Conservation (phyloP, 2,329 filamentous ascomycete species). For the Trichoderma pleuroti region DNA sequence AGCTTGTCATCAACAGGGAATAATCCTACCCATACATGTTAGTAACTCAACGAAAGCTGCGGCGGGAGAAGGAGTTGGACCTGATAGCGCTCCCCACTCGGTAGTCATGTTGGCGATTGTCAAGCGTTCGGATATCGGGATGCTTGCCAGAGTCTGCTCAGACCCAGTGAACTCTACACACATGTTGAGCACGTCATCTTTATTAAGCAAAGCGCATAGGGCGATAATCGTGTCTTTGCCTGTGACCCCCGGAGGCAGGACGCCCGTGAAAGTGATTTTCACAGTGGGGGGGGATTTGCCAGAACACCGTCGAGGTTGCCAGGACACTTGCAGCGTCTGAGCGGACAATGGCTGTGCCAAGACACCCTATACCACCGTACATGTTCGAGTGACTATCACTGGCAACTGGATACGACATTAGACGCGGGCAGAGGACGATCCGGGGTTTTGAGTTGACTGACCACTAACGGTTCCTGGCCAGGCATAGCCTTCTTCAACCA, state of each 20-base stretch:
- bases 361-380: slow-evolving; percentile 73
- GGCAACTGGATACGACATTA: slow-evolving; percentile 53
- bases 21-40: slow-evolving; percentile 16
- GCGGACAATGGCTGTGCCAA: slow-evolving; percentile 79
- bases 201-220: slow-evolving; percentile 76
- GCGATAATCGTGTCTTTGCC: slow-evolving; percentile 95
- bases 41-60: slow-evolving; percentile 14
- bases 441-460: neutral
- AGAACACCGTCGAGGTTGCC: slow-evolving; percentile 82
- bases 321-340: slow-evolving; percentile 86
- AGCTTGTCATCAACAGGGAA: slow-evolving; percentile 79
- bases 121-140: slow-evolving; percentile 69
- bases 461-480: slow-evolving; percentile 79
- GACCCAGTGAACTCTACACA: slow-evolving; percentile 83
- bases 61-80: neutral
- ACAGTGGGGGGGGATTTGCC: slow-evolving; percentile 80
- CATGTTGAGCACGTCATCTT: slow-evolving; percentile 80
- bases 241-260: slow-evolving; percentile 73
- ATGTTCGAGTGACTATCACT: slow-evolving; percentile 75
- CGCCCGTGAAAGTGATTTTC: slow-evolving; percentile 72
- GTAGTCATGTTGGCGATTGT: slow-evolving; percentile 79
- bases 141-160: slow-evolving; percentile 68
- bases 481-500: slow-evolving; percentile 71
- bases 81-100: slow-evolving; percentile 69
- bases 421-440: neutral